phyloP scores from a whole-genome alignment of 768 basidiomycete species.

The Tulasnella sp. region DNA sequence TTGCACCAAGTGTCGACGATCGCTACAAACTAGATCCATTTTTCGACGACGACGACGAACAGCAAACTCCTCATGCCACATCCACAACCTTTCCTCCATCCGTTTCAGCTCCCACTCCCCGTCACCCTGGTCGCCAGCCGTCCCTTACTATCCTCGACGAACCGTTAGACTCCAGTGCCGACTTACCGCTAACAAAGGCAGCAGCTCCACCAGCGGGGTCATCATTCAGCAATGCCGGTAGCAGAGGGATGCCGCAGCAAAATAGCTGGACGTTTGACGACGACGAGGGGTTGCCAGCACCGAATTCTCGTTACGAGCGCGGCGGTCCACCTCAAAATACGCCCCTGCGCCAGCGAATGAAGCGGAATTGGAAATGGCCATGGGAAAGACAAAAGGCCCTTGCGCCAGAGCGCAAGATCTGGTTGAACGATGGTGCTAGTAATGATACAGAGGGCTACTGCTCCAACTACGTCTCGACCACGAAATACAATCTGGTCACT shows the following conservation, averaged over 20 bases:
- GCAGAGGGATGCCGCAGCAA: constrained; percentile 30
- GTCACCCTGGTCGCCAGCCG: background rate
- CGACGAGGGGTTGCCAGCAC: constrained; percentile 33
- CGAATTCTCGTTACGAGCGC: constrained; percentile 2
- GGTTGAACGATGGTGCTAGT: constrained; percentile 65
- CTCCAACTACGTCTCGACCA: constrained; percentile 84
- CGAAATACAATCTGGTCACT: constrained; percentile 83
- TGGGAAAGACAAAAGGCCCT: constrained; percentile 65
- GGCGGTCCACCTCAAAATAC: constrained; percentile 23
- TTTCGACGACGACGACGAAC: constrained; percentile 68
- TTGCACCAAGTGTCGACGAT: constrained; percentile 32
- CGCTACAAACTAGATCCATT: constrained; percentile 71
- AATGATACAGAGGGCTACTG: constrained; percentile 54
- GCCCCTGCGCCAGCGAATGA: constrained; percentile 25
- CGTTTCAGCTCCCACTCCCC: background rate
- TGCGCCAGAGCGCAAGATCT: constrained; percentile 68
- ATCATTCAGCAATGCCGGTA: background rate
- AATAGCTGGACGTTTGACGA: constrained; percentile 73
- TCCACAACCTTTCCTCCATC: background rate
- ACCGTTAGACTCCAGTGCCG: constrained; percentile 34
- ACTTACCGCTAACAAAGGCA: constrained; percentile 43
- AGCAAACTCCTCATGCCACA: constrained; percentile 27
- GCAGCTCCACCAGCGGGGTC: constrained; percentile 37
- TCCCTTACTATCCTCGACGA: constrained; percentile 10
- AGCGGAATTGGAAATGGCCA: constrained; percentile 67